phyloP scores from a whole-genome alignment of 176 grass and related monocot species.

The Pharus latifolius region DNA sequence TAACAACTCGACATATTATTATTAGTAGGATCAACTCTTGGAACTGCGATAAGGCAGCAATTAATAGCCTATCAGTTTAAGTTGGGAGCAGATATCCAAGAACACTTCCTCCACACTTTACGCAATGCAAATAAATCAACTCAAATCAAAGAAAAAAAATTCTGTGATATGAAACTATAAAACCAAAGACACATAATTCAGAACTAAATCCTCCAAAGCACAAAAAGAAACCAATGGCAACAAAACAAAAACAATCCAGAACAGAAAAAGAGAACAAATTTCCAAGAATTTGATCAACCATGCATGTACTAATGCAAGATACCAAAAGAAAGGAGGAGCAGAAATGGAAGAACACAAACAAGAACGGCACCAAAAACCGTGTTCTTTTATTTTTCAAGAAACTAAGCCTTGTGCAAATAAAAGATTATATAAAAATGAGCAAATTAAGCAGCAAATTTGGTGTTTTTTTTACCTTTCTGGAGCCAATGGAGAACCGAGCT shows the following conservation, averaged over 20 bases:
- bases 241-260: neutral
- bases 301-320: neutral
- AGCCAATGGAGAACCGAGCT: slow-evolving; percentile 2
- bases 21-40: too few species aligned
- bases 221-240: neutral
- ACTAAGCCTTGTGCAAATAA: too few species aligned
- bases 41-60: neutral
- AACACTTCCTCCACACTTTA: neutral
- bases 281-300: neutral
- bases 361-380: too few species aligned
- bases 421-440: neutral
- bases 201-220: neutral
- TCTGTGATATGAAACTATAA: neutral
- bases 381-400: too few species aligned
- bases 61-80: neutral
- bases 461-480: too few species aligned
- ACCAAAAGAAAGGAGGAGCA: neutral
- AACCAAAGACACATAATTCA: neutral
- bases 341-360: neutral
- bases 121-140: neutral
- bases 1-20: too few species aligned
- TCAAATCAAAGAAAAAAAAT: neutral
- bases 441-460: neutral
- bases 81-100: neutral
- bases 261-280: neutral